phyloP scores from a whole-genome alignment of 345 rosid species.

The Cardamine resedifolia region DNA sequence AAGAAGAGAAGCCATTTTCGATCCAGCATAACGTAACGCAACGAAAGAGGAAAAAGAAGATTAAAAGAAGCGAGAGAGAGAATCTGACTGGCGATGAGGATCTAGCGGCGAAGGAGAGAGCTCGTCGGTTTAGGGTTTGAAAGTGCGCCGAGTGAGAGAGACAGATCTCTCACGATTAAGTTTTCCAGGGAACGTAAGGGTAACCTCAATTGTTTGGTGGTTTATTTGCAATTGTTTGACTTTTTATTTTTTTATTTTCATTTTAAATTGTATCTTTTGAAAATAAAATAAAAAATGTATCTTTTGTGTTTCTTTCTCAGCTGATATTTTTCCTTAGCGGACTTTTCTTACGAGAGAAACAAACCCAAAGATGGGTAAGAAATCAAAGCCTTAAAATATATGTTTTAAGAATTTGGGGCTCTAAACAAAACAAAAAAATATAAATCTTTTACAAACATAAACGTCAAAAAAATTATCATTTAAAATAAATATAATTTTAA shows the following conservation, averaged over 20 bases:
- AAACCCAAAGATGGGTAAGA: too few relatives aligned
- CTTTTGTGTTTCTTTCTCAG: too few relatives aligned
- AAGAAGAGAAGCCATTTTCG: background rate
- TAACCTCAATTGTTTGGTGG: background rate
- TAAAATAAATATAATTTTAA: too few relatives aligned
- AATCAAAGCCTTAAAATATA: too few relatives aligned
- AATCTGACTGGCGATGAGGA: slow-evolving; percentile 26
- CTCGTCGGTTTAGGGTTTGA: slow-evolving; percentile 35
- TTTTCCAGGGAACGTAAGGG: background rate
- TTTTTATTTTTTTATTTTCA: background rate
- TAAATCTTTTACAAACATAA: too few relatives aligned
- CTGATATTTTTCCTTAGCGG: too few relatives aligned
- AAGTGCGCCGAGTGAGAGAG: slow-evolving; percentile 20
- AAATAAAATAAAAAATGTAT: too few relatives aligned
- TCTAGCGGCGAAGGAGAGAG: slow-evolving; percentile 24
- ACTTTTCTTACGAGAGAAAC: too few relatives aligned
- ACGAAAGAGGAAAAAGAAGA: background rate
- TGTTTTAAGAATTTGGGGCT: too few relatives aligned
- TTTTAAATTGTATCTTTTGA: too few relatives aligned
- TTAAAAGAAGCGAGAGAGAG: background rate
- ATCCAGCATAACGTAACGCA: background rate
- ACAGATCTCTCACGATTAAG: slow-evolving; percentile 3
- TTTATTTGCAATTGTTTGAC: slow-evolving; percentile 14
- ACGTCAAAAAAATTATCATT: too few relatives aligned
- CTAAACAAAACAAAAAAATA: too few relatives aligned